phyloP scores from a whole-genome alignment of 768 basidiomycete genomes.

The Boletus speciosus region DNA sequence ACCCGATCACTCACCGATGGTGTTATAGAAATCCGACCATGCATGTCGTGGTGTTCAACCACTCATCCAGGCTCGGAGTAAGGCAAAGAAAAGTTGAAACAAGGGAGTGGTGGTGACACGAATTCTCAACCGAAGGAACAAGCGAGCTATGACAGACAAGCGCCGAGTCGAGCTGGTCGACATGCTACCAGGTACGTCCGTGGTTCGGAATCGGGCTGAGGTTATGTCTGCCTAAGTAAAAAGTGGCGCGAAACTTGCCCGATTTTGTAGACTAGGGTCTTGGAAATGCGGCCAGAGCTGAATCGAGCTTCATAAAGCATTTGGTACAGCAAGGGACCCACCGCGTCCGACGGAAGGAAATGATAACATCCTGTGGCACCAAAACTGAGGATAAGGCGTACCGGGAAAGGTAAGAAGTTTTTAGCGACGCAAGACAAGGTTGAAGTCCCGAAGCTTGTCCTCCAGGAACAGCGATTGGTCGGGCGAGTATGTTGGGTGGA shows the following conservation, averaged over 20 bases:
- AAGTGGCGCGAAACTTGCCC: not conserved
- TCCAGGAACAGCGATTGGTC: constrained; percentile 11
- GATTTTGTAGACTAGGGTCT: not conserved
- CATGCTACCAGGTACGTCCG: not conserved
- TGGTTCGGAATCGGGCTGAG: not conserved
- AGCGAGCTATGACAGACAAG: constrained; percentile 8
- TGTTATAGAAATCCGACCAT: not conserved
- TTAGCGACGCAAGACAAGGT: constrained; percentile 20
- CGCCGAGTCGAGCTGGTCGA: constrained; percentile 8
- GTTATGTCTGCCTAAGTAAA: not conserved
- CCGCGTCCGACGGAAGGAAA: not conserved
- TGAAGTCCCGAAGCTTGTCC: constrained; percentile 13
- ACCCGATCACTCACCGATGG: not conserved
- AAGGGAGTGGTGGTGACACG: not conserved
- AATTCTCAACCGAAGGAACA: not conserved
- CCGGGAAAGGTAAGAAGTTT: constrained; percentile 15
- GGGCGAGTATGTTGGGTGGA: not conserved
- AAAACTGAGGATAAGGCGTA: not conserved
- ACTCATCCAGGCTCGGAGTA: not conserved
- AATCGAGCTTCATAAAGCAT: constrained; percentile 8
- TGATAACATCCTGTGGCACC: not conserved
- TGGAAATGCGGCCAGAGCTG: not conserved
- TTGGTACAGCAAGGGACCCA: not conserved
- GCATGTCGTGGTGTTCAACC: not conserved
- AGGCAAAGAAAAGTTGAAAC: not conserved